phyloP scores from a whole-genome alignment of 176 grass and related monocot genomes.

The Areca catechu region DNA sequence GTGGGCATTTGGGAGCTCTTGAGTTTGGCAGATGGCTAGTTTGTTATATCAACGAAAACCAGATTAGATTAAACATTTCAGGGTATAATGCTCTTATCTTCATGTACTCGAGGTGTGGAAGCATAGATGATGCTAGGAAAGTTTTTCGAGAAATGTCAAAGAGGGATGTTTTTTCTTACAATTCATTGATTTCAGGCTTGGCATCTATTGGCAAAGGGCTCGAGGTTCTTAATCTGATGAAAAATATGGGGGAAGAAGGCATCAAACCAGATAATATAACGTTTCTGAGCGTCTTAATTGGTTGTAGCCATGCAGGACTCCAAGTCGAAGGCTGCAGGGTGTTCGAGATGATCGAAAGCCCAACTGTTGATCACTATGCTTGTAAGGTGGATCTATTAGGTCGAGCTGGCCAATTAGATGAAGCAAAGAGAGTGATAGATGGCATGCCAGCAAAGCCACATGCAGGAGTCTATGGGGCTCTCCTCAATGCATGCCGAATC shows the following conservation, averaged over 20 bases:
- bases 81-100: slow-evolving; percentile 18
- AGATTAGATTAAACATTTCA: neutral
- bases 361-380: slow-evolving; percentile 10
- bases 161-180: slow-evolving; percentile 16
- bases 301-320: slow-evolving; percentile 19
- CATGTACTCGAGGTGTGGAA: slow-evolving; percentile 16
- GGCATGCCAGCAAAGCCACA: slow-evolving; percentile 18
- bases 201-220: slow-evolving; percentile 5
- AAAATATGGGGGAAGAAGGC: slow-evolving; percentile 6
- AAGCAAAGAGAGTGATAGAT: slow-evolving; percentile 2
- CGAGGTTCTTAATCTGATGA: neutral
- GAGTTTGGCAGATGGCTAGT: slow-evolving; percentile 14
- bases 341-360: slow-evolving; percentile 7
- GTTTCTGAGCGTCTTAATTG: slow-evolving; percentile 10
- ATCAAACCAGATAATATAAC: slow-evolving; percentile 8
- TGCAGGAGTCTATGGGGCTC: slow-evolving; percentile 16
- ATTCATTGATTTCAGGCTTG: slow-evolving; percentile 15
- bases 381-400: slow-evolving; percentile 21
- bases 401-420: slow-evolving; percentile 4
- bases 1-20: slow-evolving; percentile 15
- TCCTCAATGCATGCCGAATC: slow-evolving; percentile 6
- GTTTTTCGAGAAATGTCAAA: slow-evolving; percentile 1
- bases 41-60: slow-evolving; percentile 2
- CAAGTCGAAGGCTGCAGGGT: slow-evolving; percentile 4
- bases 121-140: slow-evolving; percentile 10